A percentile compares a stretch with the other conserved stretches of the same genome.
Conservation (phyloP, 78 protist species). For the Dictyostelium intermedium region DNA sequence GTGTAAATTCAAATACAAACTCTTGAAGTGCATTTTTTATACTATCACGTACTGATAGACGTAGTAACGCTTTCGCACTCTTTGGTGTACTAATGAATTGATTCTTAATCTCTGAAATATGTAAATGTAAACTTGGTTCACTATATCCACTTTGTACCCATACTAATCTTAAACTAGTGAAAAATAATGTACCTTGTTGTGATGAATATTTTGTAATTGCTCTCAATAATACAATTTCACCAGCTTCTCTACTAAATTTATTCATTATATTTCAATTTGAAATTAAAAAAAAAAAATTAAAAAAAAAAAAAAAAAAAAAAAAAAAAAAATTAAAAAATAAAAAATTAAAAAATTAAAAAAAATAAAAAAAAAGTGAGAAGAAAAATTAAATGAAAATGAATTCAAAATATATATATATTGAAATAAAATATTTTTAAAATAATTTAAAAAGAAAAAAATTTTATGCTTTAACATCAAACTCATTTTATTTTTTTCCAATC, state of each 20-base stretch:
- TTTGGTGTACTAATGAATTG: conserved; percentile 42
- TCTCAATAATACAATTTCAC: conserved; percentile 33
- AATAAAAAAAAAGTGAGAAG: not conserved
- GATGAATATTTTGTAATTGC: conserved; percentile 41
- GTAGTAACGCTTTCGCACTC: conserved; percentile 48
- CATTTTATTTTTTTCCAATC: too few species aligned
- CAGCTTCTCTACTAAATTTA: conserved; percentile 55
- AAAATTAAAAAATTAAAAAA: not conserved
- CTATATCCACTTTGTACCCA: conserved; percentile 52
- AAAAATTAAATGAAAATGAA: not conserved
- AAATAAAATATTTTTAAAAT: too few species aligned
- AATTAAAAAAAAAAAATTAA: not conserved
- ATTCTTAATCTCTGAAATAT: conserved; percentile 53
- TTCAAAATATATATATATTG: too few species aligned
- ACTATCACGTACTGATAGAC: conserved; percentile 38
- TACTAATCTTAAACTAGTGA: conserved; percentile 47
- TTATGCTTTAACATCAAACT: too few species aligned
- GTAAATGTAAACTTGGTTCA: conserved; percentile 61
- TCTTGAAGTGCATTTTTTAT: conserved; percentile 20
- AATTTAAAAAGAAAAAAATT: too few species aligned
- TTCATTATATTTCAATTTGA: not conserved
- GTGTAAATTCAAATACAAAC: conserved; percentile 60
- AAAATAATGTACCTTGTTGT: conserved; percentile 48
- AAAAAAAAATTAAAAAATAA: not conserved
- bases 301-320: not conserved